Percentiles rank a stretch among this genome's conserved stretches.
Conservation (phyloP, 441 rosid species). For the Dalechampia spathulata region DNA sequence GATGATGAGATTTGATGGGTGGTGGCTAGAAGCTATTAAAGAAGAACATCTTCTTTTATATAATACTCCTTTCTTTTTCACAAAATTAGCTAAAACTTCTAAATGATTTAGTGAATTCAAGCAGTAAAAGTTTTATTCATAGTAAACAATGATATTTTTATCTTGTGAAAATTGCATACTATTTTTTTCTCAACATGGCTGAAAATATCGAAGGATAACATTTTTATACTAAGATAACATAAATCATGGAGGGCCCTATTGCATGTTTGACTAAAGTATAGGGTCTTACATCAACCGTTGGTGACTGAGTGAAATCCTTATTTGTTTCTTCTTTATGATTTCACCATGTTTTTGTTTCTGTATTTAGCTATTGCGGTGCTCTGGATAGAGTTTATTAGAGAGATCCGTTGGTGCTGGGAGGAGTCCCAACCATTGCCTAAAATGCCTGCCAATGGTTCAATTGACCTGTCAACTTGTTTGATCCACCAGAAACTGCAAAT, state of each 20-base stretch:
- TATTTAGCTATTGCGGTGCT: slow-evolving; percentile 79
- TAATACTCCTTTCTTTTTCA: neutral
- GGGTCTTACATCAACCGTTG: neutral
- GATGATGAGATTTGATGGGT: too few relatives aligned
- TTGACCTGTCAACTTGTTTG: slow-evolving; percentile 86
- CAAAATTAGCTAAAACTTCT: neutral
- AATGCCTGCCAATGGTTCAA: slow-evolving; percentile 52
- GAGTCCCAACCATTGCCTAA: slow-evolving; percentile 87
- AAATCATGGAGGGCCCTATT: neutral
- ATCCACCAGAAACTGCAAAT: slow-evolving; percentile 90
- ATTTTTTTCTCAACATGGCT: neutral
- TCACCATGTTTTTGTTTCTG: slow-evolving; percentile 15
- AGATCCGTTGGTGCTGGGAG: slow-evolving; percentile 99
- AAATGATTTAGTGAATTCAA: neutral
- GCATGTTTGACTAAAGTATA: neutral
- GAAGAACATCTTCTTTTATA: neutral
- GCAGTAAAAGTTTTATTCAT: neutral
- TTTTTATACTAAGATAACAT: too few relatives aligned
- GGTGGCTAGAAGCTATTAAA: neutral
- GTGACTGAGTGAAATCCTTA: neutral
- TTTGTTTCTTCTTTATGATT: slow-evolving; percentile 17
- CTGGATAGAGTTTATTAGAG: slow-evolving; percentile 97
- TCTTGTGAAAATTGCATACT: neutral
- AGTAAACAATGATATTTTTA: neutral
- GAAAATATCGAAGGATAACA: neutral